Conservation (phyloP, 2,329 filamentous ascomycete species). For the Rutstroemia sp. region DNA sequence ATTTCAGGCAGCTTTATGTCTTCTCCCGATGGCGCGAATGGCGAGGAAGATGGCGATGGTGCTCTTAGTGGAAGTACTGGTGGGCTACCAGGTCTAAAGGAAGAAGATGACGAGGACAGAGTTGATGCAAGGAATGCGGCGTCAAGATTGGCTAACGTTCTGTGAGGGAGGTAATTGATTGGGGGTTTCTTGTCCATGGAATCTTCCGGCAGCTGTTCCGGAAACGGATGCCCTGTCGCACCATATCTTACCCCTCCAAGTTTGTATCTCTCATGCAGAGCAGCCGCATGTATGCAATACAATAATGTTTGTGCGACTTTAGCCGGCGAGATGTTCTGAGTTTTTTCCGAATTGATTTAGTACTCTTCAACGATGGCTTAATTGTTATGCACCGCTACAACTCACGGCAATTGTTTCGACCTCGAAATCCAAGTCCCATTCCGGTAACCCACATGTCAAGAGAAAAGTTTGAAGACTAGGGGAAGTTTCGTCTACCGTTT, state of each 20-base stretch:
- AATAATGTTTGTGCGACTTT: conserved; percentile 9
- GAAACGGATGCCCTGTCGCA: conserved; percentile 2
- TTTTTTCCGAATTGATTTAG: background rate
- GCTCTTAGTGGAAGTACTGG: conserved; percentile 27
- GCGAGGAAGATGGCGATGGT: conserved; percentile 37
- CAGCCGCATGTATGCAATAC: conserved; percentile 9
- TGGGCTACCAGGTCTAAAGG: conserved; percentile 53
- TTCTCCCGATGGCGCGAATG: conserved; percentile 56
- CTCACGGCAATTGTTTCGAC: background rate
- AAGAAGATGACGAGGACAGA: conserved; percentile 87
- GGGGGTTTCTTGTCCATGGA: background rate
- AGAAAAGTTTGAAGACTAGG: background rate
- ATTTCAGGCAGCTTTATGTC: conserved; percentile 65
- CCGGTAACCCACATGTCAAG: background rate
- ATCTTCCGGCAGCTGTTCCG: conserved; percentile 5
- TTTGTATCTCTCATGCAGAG: conserved; percentile 9
- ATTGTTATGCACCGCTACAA: conserved; percentile 3
- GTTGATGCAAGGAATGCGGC: conserved; percentile 95
- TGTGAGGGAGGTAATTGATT: background rate
- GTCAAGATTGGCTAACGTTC: conserved; percentile 54
- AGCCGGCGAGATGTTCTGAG: conserved; percentile 1
- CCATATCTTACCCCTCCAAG: conserved; percentile 6
- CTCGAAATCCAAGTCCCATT: background rate
- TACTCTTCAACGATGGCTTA: background rate
- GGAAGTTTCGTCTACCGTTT: too few relatives aligned